Base-by-base conservation (phyloP, 108 stramenopile species). In the Thalassiosira profunda region DNA sequence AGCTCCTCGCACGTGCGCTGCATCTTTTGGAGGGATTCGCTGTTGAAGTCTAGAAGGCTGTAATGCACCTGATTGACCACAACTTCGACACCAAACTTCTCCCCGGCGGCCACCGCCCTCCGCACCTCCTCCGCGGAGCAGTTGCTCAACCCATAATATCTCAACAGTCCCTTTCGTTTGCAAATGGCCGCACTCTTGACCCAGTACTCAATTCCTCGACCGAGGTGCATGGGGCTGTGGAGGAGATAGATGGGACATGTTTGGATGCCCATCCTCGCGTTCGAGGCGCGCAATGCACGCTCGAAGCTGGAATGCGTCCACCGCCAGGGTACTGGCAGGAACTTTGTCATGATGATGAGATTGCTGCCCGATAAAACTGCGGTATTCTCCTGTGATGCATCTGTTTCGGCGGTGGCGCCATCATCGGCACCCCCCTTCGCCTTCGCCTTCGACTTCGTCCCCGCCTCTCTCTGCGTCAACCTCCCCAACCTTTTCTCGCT, bases 11-110 rank as follows among this genome's bases (percentile, higher is more conserved):
- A 93, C 0, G 74, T 58, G 30, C 33, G 18, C 44, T 82, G 75
- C 68, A 86, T 89, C 47, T 88, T 85, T 70, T 79, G 78, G 15
- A 84, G 47, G 10, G 73, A 69, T 17, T 54, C n/a, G 43, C 84
- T 85, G 30, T 86, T 81, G 67, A 76, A 92, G 31, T 85, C 85
- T 18, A 93, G 59, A 43, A 93, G 69, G 33, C 71, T 79, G 30
- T 82, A 85, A 43, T 85, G 87, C 18, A 93, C 86, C 70, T 93
- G 91, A 64, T 93, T 89, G 70, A 64, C 51, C 2, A 72, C 67
- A 34, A 93, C 78, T 15, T 49, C 56, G 20, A 89, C 80, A 3
- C 84, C 87, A 57, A 70, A 86, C 55, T 77, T 67, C 12, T 72
- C 44, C 8, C 85, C 86, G n/a, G 85, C 88, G 10, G 47, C 74